phyloP scores from a whole-genome alignment of 148 eudicot genomes.

The Spergularia bocconei region DNA sequence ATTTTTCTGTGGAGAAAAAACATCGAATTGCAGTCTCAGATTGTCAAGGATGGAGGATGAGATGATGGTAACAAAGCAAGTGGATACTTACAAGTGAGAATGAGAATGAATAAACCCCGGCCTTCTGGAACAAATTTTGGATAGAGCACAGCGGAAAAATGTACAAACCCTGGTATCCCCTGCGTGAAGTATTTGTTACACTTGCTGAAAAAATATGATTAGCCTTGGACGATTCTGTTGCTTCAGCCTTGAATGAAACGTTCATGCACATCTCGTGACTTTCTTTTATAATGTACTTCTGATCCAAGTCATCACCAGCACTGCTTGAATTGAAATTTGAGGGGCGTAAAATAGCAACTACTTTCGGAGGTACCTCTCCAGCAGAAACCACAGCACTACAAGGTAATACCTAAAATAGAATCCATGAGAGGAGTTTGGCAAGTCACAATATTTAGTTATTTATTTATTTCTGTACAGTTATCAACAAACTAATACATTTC shows the following conservation, averaged over 20 bases:
- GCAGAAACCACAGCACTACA: conserved; percentile 33
- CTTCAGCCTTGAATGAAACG: conserved; percentile 30
- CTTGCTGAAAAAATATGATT: conserved; percentile 33
- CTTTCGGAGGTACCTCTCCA: conserved; percentile 45
- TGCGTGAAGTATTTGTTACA: conserved; percentile 28
- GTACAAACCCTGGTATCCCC: conserved; percentile 55
- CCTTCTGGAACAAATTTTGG: conserved; percentile 41
- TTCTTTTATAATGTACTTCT: conserved; percentile 50
- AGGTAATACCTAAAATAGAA: conserved; percentile 48
- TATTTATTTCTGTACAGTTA: no score
- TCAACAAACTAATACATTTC: no score
- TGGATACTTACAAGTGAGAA: conserved; percentile 55
- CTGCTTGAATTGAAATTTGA: conserved; percentile 30
- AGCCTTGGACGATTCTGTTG: conserved; percentile 7
- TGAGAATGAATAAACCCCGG: conserved; percentile 52
- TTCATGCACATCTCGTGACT: conserved; percentile 48
- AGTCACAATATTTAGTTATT: no score
- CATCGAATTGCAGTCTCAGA: not conserved
- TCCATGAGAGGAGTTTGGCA: not conserved
- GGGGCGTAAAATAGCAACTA: conserved; percentile 67
- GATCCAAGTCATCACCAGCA: conserved; percentile 35
- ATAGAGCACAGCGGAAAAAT: conserved; percentile 36
- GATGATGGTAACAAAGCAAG: not conserved
- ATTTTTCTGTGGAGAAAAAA: conserved; percentile 31
- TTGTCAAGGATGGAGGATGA: not conserved